phyloP scores from a whole-genome alignment of 2,329 filamentous ascomycete genomes.

The Trichophyton verrucosum region DNA sequence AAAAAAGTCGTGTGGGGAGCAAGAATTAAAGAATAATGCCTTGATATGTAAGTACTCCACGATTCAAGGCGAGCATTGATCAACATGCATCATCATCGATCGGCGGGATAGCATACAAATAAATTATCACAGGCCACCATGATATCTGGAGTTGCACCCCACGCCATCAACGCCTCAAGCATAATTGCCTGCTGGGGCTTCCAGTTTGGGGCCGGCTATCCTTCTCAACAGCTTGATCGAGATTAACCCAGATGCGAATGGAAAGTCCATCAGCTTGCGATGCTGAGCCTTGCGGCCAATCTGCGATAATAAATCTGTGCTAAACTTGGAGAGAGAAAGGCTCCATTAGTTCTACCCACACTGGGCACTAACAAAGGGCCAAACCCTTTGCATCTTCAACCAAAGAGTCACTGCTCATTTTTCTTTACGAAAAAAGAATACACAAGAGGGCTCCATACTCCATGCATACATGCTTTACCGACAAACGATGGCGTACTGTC shows the following conservation, averaged over 20 bases:
- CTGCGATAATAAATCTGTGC: not conserved
- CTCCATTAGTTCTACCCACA: not conserved
- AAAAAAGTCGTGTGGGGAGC: not conserved
- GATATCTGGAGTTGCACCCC: not conserved
- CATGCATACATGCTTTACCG: not conserved
- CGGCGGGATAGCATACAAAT: not conserved
- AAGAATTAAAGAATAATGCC: not conserved
- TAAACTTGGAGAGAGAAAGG: not conserved
- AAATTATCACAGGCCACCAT: not conserved
- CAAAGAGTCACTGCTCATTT: not conserved
- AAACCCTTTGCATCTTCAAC: not conserved
- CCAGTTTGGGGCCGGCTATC: not conserved
- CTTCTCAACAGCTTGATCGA: not conserved
- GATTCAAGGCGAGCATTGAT: not conserved
- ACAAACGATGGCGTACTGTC: not conserved
- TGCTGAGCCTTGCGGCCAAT: not conserved
- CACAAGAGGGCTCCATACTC: not conserved
- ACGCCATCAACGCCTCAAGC: not conserved
- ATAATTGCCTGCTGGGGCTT: not conserved
- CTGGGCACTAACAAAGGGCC: not conserved
- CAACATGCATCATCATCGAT: not conserved
- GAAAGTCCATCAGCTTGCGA: too few relatives aligned
- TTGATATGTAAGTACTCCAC: not conserved
- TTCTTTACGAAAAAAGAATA: not conserved
- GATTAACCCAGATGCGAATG: not conserved